Percentiles rank a stretch among this genome's conserved stretches.
Evolutionary conservation across 2,329 filamentous ascomycete genomes (phyloP).

Genomic region (Ambrosiella beaveri): DNA sequence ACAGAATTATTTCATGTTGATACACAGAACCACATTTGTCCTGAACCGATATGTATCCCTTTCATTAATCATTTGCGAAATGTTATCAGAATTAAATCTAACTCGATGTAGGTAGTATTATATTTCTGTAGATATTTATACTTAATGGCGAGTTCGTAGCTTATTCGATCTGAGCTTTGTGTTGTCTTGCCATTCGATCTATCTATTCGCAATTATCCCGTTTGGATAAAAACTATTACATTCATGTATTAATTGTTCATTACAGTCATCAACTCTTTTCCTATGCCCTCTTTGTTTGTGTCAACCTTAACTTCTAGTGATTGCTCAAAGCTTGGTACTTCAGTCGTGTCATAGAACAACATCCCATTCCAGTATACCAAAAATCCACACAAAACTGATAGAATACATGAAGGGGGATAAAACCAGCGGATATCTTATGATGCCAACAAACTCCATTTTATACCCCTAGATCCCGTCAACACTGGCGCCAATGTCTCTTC

Average conservation of each 20-base stretch:
- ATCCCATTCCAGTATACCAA: not conserved
- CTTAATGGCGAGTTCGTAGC: no score
- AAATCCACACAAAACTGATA: conserved; percentile 1
- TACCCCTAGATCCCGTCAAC: not conserved
- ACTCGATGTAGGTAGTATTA: not conserved
- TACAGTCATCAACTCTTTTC: no score
- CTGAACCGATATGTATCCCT: not conserved
- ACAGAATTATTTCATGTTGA: conserved; percentile 29
- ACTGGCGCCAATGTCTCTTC: not conserved
- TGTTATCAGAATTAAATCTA: not conserved
- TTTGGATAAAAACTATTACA: not conserved
- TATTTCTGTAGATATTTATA: no score
- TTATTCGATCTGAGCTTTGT: no score
- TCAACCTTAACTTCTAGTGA: no score
- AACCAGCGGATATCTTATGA: conserved; percentile 2
- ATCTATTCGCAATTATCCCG: no score
- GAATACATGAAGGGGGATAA: conserved; percentile 5
- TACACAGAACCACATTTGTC: conserved; percentile 9
- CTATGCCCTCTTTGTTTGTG: no score
- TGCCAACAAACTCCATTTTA: conserved; percentile 12
- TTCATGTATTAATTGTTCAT: not conserved
- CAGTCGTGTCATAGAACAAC: no score
- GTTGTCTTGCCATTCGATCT: no score
- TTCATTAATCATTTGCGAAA: not conserved
- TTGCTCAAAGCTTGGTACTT: no score